A percentile compares a stretch with the other conserved stretches of the same genome.
These are phyloP conservation scores for Mentha longifolia DNA, from an alignment of 257 asterid species.

Conservation along the genomic window DNA sequence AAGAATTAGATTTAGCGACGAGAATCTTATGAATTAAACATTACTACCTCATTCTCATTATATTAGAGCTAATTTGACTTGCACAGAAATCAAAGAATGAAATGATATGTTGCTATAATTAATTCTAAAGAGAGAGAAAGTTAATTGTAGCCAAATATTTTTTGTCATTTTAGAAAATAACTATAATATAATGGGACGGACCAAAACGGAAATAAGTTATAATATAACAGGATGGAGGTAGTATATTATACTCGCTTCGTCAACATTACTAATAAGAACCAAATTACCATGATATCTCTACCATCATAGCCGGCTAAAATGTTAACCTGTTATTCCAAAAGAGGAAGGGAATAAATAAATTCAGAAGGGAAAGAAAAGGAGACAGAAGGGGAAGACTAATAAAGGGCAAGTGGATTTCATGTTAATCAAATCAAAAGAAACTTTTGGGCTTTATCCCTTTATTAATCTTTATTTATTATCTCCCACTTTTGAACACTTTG, in stretches of 20 bases:
- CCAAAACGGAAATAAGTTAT: no score
- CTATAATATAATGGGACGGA: no score
- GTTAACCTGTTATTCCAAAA: not conserved
- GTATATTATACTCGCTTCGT: not conserved
- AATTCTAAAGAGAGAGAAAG: no score
- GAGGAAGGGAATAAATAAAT: not conserved
- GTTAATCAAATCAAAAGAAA: slow-evolving; percentile 42
- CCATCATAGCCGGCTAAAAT: not conserved
- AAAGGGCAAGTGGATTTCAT: slow-evolving; percentile 38
- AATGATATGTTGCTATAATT: no score
- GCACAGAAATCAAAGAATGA: no score
- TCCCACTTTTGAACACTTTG: slow-evolving; percentile 58
- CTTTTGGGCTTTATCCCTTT: slow-evolving; percentile 45
- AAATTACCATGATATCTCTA: not conserved
- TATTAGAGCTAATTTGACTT: no score
- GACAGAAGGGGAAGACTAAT: not conserved
- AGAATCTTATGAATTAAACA: not conserved
- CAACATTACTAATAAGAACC: not conserved
- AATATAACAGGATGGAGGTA: no score
- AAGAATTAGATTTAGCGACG: not conserved
- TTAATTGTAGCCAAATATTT: no score
- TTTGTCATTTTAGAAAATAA: no score
- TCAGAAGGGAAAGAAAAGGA: not conserved
- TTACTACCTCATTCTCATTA: no score
- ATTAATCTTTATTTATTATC: slow-evolving; percentile 45